Conservation (phyloP, 345 rosid genomes). For the Brassica cretica region DNA sequence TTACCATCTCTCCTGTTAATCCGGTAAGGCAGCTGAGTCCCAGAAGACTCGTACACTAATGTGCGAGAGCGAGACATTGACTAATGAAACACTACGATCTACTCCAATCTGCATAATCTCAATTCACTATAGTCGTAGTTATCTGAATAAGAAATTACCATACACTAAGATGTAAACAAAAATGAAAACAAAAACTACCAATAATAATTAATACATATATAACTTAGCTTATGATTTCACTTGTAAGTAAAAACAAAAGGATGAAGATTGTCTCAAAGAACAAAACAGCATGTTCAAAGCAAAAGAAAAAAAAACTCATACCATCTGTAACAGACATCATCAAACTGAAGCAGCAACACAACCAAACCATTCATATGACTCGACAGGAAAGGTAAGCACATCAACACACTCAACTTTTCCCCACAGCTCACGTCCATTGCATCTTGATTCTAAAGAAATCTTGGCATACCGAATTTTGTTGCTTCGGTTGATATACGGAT, state of each 20-base stretch:
- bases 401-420: neutral
- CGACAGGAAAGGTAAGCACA: neutral
- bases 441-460: neutral
- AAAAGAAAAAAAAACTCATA: neutral
- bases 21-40: too few relatives aligned
- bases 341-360: neutral
- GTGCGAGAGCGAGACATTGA: too few relatives aligned
- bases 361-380: neutral
- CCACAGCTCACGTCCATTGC: neutral
- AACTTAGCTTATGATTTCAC: neutral
- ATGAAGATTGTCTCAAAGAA: neutral
- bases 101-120: neutral
- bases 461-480: neutral
- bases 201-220: too few relatives aligned
- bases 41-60: too few relatives aligned
- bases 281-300: neutral
- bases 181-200: too few relatives aligned
- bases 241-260: neutral
- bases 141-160: neutral
- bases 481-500: neutral
- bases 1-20: too few relatives aligned
- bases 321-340: neutral
- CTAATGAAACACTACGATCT: too few relatives aligned
- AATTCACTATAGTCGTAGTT: neutral
- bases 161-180: neutral